A percentile compares a stretch with the other conserved stretches of the same genome.
phyloP scores from a whole-genome alignment of 108 stramenopile species.

The Conticribra guillardii region DNA sequence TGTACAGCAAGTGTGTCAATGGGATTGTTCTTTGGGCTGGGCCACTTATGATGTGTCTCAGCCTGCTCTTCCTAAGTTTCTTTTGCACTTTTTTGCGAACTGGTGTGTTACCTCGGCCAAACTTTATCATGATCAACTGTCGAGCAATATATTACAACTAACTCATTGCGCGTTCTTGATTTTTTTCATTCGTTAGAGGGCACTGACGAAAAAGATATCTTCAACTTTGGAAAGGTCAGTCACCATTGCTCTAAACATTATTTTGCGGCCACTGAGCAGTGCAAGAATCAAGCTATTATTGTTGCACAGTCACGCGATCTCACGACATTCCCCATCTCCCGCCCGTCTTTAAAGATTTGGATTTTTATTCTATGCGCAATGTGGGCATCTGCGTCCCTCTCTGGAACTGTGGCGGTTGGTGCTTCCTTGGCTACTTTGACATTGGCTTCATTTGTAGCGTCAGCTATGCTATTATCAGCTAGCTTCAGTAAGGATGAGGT shows the following conservation, averaged over 20 bases:
- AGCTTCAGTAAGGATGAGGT: conserved; percentile 39
- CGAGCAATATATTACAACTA: too few relatives aligned
- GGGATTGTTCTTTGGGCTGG: conserved; percentile 60
- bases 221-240: conserved; percentile 56
- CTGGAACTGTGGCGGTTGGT: conserved; percentile 53
- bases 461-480: conserved; percentile 42
- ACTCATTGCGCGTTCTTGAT: background rate
- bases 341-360: conserved; percentile 27
- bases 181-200: conserved; percentile 15
- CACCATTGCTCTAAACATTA: background rate
- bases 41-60: conserved; percentile 49
- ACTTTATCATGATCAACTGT: too few relatives aligned
- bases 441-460: conserved; percentile 51
- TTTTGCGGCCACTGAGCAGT: too few relatives aligned
- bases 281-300: too few relatives aligned
- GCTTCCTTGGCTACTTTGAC: conserved; percentile 48
- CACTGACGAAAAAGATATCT: conserved; percentile 43
- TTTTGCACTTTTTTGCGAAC: conserved; percentile 57
- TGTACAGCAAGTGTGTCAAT: conserved; percentile 55
- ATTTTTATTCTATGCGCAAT: conserved; percentile 49
- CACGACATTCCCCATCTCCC: too few relatives aligned
- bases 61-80: conserved; percentile 53
- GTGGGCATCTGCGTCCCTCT: conserved; percentile 58
- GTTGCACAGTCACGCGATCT: too few relatives aligned
- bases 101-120: conserved; percentile 24